These are phyloP conservation scores for Hamamelis virginiana DNA, from an alignment of 164 flowering plant genomes.

Conservation along the genomic window DNA sequence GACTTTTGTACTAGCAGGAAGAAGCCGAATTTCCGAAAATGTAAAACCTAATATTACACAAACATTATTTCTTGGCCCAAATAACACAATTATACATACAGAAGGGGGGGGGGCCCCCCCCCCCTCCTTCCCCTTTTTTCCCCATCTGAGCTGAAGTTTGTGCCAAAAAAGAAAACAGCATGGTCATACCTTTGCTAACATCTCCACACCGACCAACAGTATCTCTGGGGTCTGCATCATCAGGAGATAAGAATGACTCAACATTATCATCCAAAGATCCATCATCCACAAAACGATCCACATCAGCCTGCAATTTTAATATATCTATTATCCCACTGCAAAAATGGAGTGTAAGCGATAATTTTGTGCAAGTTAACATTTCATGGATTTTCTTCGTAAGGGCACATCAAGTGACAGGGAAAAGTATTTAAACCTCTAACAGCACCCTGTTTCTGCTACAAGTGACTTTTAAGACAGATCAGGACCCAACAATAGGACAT, in stretches of 20 bases:
- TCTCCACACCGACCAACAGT: slow-evolving; percentile 27
- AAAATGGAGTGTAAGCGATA: background rate
- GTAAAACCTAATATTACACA: slow-evolving; percentile 27
- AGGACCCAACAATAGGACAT: background rate
- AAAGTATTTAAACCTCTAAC: background rate
- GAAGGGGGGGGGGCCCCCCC: too few species aligned
- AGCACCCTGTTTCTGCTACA: background rate
- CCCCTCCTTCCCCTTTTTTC: too few species aligned
- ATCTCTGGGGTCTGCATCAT: slow-evolving; percentile 44
- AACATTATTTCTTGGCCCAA: background rate
- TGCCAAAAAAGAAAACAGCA: background rate
- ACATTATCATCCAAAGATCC: slow-evolving; percentile 50
- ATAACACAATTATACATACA: background rate
- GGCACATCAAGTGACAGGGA: background rate
- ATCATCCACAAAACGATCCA: slow-evolving; percentile 45
- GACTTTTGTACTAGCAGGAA: slow-evolving; percentile 33
- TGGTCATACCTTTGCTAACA: slow-evolving; percentile 38
- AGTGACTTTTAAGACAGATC: background rate
- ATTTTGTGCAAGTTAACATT: background rate
- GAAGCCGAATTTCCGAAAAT: slow-evolving; percentile 29
- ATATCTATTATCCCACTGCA: background rate
- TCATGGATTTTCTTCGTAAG: background rate
- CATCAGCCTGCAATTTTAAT: slow-evolving; percentile 44
- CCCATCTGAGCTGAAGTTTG: background rate
- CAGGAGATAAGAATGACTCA: slow-evolving; percentile 49